phyloP scores from a whole-genome alignment of 2,329 filamentous ascomycete species.

The Mycosphaerella arachidis region DNA sequence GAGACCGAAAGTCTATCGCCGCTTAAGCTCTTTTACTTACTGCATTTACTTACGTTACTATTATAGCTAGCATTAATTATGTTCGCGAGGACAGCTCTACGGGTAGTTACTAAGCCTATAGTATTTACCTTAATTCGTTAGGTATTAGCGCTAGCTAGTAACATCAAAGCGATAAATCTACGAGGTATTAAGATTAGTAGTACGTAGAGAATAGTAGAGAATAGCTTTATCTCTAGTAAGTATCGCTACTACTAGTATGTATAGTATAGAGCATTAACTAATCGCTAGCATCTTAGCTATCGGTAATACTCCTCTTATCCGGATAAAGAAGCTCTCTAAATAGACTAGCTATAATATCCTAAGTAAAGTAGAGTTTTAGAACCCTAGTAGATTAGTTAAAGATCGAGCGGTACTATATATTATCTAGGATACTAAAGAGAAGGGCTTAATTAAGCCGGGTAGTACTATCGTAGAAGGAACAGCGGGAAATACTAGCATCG shows the following conservation, averaged over 20 bases:
- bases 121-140: conserved; percentile 18
- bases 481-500: conserved; percentile 96
- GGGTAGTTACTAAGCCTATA: conserved; percentile 21
- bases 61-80: conserved; percentile 11
- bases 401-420: conserved; percentile 94
- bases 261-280: conserved; percentile 17
- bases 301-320: conserved; percentile 93
- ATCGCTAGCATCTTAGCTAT: conserved; percentile 60
- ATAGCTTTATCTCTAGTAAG: conserved; percentile 73
- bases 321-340: conserved; percentile 79
- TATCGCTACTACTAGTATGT: not conserved
- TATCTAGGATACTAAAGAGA: conserved; percentile 87
- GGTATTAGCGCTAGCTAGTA: conserved; percentile 23
- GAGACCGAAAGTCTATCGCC: not conserved
- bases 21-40: not conserved
- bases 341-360: conserved; percentile 91
- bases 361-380: conserved; percentile 98
- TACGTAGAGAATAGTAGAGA: conserved; percentile 72
- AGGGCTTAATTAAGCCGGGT: conserved; percentile 73
- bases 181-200: conserved; percentile 65
- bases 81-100: conserved; percentile 22
- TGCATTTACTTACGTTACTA: conserved; percentile 3
- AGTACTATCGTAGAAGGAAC: conserved; percentile 97
- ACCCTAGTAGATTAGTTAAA: conserved; percentile 93
- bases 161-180: conserved; percentile 28